phyloP scores from a whole-genome alignment of 257 asterid species.

The Gentiana straminea region DNA sequence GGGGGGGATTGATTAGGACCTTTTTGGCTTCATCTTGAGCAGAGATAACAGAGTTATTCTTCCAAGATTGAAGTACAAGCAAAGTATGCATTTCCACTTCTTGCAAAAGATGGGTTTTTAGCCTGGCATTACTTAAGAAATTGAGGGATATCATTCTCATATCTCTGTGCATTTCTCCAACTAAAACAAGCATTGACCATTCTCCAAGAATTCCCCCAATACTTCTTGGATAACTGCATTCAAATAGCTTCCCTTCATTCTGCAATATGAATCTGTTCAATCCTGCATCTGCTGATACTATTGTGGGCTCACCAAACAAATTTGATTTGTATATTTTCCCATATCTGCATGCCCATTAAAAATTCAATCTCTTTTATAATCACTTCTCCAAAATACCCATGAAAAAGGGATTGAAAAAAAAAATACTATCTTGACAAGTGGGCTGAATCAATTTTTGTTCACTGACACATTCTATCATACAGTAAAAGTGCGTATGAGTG shows the following conservation, averaged over 20 bases:
- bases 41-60: conserved; percentile 29
- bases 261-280: conserved; percentile 61
- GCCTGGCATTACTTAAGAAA: conserved; percentile 67
- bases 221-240: conserved; percentile 86
- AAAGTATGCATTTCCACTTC: conserved; percentile 72
- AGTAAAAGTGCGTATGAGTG: too few relatives aligned
- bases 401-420: neutral
- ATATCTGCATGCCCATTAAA: conserved; percentile 29
- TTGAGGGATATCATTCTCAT: conserved; percentile 80
- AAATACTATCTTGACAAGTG: too few relatives aligned
- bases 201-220: conserved; percentile 94
- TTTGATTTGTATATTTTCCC: conserved; percentile 85
- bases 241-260: conserved; percentile 76
- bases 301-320: conserved; percentile 66
- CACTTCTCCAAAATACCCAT: neutral
- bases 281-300: conserved; percentile 85
- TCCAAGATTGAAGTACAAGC: conserved; percentile 69
- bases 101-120: conserved; percentile 48
- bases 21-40: conserved; percentile 95
- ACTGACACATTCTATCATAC: too few relatives aligned
- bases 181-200: conserved; percentile 91
- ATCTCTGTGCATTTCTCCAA: conserved; percentile 89
- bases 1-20: conserved; percentile 17
- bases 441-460: too few relatives aligned
- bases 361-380: neutral